These are phyloP conservation scores for Rhodomyrtus psidioides DNA, from an alignment of 441 rosid species.

Conservation along the genomic window DNA sequence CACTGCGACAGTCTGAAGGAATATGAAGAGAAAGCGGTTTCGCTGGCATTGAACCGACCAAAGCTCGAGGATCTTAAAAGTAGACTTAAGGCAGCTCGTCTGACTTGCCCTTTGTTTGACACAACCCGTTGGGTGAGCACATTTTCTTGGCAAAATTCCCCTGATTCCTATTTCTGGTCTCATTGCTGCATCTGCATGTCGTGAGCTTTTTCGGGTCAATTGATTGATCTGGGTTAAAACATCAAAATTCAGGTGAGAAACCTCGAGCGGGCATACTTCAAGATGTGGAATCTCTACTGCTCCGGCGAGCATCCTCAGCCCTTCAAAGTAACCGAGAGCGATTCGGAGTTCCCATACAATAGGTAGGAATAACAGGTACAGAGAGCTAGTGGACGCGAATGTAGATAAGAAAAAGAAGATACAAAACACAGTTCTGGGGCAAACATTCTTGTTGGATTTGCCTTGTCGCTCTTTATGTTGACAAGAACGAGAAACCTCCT, in stretches of 20 bases:
- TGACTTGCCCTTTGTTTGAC: slow-evolving; percentile 88
- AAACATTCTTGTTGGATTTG: background rate
- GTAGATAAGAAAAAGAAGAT: slow-evolving; percentile 35
- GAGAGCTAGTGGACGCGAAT: slow-evolving; percentile 24
- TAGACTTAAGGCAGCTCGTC: slow-evolving; percentile 61
- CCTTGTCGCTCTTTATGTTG: background rate
- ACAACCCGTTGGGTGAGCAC: slow-evolving; percentile 85
- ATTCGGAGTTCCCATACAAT: slow-evolving; percentile 69
- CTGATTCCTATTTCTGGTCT: background rate
- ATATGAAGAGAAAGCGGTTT: slow-evolving; percentile 87
- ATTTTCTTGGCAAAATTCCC: background rate
- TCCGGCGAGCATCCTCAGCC: slow-evolving; percentile 67
- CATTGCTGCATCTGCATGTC: background rate
- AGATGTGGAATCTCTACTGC: slow-evolving; percentile 93
- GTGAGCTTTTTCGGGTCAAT: background rate
- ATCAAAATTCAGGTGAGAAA: slow-evolving; percentile 61
- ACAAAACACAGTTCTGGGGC: background rate
- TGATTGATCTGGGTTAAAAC: background rate
- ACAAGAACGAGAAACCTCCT: background rate
- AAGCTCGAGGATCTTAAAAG: slow-evolving; percentile 70
- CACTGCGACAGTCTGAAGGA: slow-evolving; percentile 62
- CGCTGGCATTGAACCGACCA: slow-evolving; percentile 64
- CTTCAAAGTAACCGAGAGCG: slow-evolving; percentile 76
- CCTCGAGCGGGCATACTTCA: slow-evolving; percentile 84
- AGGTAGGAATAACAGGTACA: slow-evolving; percentile 21